These are phyloP conservation scores for Rhytidiadelphus loreus DNA, from an alignment of 225 moss, liverwort and hornwort species.

Conservation along the genomic window DNA sequence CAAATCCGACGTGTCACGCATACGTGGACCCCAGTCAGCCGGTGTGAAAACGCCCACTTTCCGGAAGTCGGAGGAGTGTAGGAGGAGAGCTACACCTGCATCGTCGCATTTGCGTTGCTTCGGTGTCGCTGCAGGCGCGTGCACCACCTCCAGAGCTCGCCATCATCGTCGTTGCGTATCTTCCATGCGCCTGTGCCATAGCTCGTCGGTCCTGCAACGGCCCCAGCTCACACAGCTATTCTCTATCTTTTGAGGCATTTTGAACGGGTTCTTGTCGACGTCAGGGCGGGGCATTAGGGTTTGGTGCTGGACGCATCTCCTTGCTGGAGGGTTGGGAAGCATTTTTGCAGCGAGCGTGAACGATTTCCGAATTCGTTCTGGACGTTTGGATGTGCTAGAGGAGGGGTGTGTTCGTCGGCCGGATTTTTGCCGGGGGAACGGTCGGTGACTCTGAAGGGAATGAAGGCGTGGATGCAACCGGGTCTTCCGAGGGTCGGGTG, in stretches of 20 bases:
- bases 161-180: not conserved
- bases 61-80: not conserved
- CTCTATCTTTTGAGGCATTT: not conserved
- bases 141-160: not conserved
- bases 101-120: not conserved
- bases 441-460: not conserved
- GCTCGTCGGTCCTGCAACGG: not conserved
- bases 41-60: not conserved
- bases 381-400: not conserved
- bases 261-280: not conserved
- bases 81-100: not conserved
- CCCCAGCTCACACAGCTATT: not conserved
- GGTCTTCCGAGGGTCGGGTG: not conserved
- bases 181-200: not conserved
- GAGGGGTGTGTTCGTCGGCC: not conserved
- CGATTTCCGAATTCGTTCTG: not conserved
- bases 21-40: not conserved
- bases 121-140: not conserved
- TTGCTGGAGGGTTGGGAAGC: not conserved
- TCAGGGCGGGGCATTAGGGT: conserved; percentile 11
- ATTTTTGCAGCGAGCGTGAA: not conserved
- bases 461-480: conserved; percentile 28
- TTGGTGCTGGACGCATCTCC: not conserved
- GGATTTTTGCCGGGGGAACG: not conserved
- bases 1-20: not conserved